These are phyloP conservation scores for Phytophthora melonis DNA, from an alignment of 352 stramenopile species.

Conservation along the genomic window DNA sequence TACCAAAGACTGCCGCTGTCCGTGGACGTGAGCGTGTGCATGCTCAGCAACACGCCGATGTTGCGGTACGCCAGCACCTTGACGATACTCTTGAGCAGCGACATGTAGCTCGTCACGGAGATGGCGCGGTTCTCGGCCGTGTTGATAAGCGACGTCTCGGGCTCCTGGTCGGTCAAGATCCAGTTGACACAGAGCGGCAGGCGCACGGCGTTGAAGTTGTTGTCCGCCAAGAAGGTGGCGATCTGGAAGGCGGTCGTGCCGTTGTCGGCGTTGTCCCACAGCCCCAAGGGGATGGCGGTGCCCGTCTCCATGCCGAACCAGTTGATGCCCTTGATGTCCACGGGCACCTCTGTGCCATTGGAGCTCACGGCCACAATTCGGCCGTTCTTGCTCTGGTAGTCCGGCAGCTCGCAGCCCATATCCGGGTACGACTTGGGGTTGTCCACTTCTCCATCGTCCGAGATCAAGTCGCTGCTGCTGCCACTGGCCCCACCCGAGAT, in stretches of 20 bases:
- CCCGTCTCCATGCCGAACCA: constrained; percentile 87
- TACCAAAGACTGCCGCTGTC: constrained; percentile 63
- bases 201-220: constrained; percentile 85
- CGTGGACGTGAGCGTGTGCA: constrained; percentile 64
- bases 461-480: constrained; percentile 58
- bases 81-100: constrained; percentile 58
- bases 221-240: constrained; percentile 67
- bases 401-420: constrained; percentile 67
- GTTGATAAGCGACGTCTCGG: constrained; percentile 57
- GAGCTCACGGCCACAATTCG: constrained; percentile 61
- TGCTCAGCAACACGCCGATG: constrained; percentile 65
- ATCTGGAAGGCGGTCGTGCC: constrained; percentile 82
- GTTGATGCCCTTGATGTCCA: constrained; percentile 74
- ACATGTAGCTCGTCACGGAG: constrained; percentile 60
- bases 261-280: constrained; percentile 79
- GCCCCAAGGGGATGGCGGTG: constrained; percentile 67
- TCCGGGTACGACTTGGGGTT: constrained; percentile 81
- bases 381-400: constrained; percentile 80
- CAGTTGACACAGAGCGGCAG: constrained; percentile 70
- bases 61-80: constrained; percentile 66
- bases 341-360: constrained; percentile 57
- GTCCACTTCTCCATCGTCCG: constrained; percentile 70
- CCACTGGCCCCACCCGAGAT: constrained; percentile 30
- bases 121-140: constrained; percentile 69
- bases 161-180: constrained; percentile 70